These are phyloP conservation scores for Rhodotorula toruloides DNA, from an alignment of 768 basidiomycete genomes.

Conservation along the genomic window DNA sequence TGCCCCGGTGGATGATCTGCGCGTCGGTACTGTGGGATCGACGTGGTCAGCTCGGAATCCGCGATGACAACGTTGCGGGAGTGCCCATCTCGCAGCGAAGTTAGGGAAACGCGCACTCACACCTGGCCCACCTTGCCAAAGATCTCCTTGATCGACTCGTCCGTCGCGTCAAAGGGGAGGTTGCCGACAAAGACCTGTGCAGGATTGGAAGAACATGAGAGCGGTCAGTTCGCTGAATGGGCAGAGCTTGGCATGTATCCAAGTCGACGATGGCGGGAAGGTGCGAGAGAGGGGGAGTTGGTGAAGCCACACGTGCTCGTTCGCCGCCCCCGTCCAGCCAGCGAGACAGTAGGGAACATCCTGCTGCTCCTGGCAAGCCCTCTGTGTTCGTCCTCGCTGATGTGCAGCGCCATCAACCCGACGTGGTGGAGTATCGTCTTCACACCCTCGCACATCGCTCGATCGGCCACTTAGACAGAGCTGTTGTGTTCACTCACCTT, in stretches of 20 bases:
- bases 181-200: slow-evolving; percentile 86
- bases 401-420: too few species aligned
- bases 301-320: background rate
- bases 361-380: background rate
- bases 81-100: background rate
- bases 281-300: background rate
- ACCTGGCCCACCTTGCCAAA: slow-evolving; percentile 83
- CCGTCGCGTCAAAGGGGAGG: slow-evolving; percentile 88
- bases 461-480: too few species aligned
- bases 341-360: too few species aligned
- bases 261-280: too few species aligned
- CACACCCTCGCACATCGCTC: background rate
- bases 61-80: too few species aligned
- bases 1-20: slow-evolving; percentile 63
- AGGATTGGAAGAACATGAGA: background rate
- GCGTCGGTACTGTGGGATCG: slow-evolving; percentile 67
- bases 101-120: slow-evolving; percentile 53
- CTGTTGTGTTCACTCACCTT: slow-evolving; percentile 19
- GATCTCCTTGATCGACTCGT: slow-evolving; percentile 90
- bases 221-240: too few species aligned
- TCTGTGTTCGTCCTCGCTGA: background rate
- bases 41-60: too few species aligned
- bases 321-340: background rate
- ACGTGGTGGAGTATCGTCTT: background rate
- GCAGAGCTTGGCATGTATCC: too few species aligned